Evolutionary conservation across 257 asterid genomes (phyloP).

Genomic region (Osmanthus fragrans): DNA sequence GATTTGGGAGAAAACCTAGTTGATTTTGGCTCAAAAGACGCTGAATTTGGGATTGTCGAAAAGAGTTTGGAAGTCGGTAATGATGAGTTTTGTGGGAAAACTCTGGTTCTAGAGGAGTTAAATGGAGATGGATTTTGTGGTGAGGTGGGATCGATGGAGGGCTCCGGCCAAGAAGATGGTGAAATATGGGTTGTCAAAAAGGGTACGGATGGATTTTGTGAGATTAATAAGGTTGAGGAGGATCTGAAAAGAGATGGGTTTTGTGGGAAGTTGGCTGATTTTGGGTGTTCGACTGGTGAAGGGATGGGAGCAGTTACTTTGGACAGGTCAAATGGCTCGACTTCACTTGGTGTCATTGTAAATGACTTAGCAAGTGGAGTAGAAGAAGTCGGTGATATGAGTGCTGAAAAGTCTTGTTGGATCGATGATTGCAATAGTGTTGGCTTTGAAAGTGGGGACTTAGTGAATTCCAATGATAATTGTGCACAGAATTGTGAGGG

Average conservation of each 20-base stretch:
- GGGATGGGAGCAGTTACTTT: conserved; percentile 57
- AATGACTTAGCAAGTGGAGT: not conserved
- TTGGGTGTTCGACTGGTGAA: conserved; percentile 46
- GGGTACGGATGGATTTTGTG: conserved; percentile 1
- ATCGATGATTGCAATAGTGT: no score
- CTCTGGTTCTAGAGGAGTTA: conserved; percentile 25
- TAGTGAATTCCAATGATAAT: not conserved
- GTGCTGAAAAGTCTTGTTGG: not conserved
- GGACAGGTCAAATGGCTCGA: conserved; percentile 30
- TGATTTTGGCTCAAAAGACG: conserved; percentile 15
- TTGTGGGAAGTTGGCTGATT: conserved; percentile 21
- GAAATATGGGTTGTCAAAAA: conserved; percentile 13
- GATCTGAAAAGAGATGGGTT: conserved; percentile 20
- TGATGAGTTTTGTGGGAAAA: conserved; percentile 20
- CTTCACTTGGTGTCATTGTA: not conserved
- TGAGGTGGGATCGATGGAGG: conserved; percentile 19
- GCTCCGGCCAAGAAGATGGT: conserved; percentile 20
- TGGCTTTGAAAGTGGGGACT: no score
- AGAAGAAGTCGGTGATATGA: conserved; percentile 10
- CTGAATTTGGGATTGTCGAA: conserved; percentile 25
- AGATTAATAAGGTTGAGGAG: conserved; percentile 14
- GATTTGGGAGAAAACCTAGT: conserved; percentile 27
- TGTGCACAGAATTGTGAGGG: not conserved
- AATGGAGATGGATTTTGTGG: not conserved
- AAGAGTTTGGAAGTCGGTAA: conserved; percentile 17